Percentiles rank a stretch among this genome's conserved stretches.
These are phyloP conservation scores for Ganoderma sp. DNA, from an alignment of 1,284 basidiomycete species.

Conservation along the genomic window DNA sequence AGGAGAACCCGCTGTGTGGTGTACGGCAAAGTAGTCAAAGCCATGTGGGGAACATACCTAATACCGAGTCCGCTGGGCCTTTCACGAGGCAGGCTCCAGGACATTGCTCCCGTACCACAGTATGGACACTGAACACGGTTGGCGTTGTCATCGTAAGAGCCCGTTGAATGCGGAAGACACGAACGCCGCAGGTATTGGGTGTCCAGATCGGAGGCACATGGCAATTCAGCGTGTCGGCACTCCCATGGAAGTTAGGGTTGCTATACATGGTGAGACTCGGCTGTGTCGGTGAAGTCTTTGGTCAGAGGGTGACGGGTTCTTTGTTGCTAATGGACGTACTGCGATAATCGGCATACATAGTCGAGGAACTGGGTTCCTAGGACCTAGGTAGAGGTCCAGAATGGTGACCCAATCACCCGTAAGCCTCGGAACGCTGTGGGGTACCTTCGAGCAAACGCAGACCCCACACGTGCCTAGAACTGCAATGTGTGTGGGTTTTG, in stretches of 20 bases:
- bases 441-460: background rate
- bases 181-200: background rate
- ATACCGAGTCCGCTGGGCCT: background rate
- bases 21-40: background rate
- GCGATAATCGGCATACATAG: background rate
- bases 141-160: background rate
- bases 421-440: background rate
- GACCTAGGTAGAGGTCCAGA: background rate
- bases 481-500: background rate
- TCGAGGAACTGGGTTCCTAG: background rate
- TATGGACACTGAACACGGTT: background rate
- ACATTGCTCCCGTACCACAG: background rate
- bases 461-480: background rate
- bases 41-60: background rate
- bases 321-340: background rate
- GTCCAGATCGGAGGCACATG: background rate
- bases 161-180: background rate
- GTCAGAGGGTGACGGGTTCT: background rate
- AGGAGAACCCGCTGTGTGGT: background rate
- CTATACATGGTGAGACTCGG: background rate
- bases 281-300: background rate
- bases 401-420: conserved; percentile 1
- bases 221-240: background rate
- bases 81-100: background rate
- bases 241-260: background rate